Evolutionary conservation across 192 early-diverging fungal genomes (phyloP).

Genomic region (Hyaloraphidium curvatum): DNA sequence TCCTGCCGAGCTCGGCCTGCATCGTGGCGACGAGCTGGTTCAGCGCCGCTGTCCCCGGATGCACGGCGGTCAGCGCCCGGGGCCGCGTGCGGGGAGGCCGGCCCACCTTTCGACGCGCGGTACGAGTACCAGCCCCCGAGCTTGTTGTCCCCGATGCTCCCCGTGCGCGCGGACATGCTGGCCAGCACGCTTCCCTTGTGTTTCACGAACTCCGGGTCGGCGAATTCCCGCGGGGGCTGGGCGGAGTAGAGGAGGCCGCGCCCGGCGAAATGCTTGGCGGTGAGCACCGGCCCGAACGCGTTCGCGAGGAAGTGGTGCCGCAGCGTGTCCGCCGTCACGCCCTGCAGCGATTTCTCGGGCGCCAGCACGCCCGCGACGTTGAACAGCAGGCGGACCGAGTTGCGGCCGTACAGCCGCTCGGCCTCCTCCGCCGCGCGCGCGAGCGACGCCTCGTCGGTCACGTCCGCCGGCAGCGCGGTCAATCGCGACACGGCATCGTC

Average conservation of each 20-base stretch:
- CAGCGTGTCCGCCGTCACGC: slow-evolving; percentile 2
- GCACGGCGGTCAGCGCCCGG: no score
- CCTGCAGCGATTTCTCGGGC: slow-evolving; percentile 12
- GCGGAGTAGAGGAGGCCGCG: slow-evolving; percentile 4
- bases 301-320: slow-evolving; percentile 10
- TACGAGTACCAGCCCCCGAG: slow-evolving; percentile 19
- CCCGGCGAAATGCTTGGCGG: slow-evolving; percentile 14
- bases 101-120: slow-evolving; percentile 13
- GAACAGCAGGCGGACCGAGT: not conserved
- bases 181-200: not conserved
- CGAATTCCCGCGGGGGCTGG: not conserved
- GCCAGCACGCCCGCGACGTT: slow-evolving; percentile 8
- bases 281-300: slow-evolving; percentile 9
- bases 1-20: slow-evolving; percentile 10
- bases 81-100: no score
- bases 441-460: slow-evolving; percentile 2
- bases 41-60: no score
- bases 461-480: not conserved
- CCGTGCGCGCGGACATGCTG: slow-evolving; percentile 9
- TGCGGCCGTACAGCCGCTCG: not conserved
- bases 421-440: not conserved
- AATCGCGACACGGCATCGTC: no score
- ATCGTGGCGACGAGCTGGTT: slow-evolving; percentile 12
- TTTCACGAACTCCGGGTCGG: not conserved
- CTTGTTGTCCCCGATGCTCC: slow-evolving; percentile 9